Evolutionary conservation across 257 asterid genomes (phyloP).

Genomic region (Solanum phureja): DNA sequence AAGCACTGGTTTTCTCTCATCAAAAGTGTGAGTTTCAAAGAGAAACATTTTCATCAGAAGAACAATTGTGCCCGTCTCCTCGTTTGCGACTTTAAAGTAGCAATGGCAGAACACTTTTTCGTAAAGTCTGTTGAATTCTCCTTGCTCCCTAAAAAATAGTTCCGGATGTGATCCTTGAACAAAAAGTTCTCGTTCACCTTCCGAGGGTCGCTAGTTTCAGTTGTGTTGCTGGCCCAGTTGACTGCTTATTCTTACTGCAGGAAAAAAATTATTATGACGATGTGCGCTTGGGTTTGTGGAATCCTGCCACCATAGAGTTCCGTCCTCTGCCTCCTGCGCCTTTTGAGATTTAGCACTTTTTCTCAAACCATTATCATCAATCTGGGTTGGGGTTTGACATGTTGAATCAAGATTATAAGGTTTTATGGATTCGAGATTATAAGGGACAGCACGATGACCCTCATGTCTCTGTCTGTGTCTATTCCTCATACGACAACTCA

Average conservation of each 20-base stretch:
- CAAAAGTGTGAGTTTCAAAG: constrained; percentile 8
- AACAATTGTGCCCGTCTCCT: constrained; percentile 13
- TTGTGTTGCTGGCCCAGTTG: no score
- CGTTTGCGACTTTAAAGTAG: not conserved
- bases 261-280: no score
- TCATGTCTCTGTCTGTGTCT: not conserved
- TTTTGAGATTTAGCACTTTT: not conserved
- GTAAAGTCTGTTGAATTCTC: no score
- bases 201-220: no score
- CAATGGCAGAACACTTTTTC: no score
- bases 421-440: not conserved
- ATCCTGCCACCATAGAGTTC: no score
- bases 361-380: not conserved
- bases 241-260: no score
- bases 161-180: no score
- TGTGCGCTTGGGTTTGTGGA: no score
- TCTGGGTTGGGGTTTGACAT: not conserved
- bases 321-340: not conserved
- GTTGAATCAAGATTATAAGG: not conserved
- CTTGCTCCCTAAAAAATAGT: no score
- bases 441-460: no score
- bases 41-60: constrained; percentile 13
- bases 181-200: no score
- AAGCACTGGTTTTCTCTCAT: constrained; percentile 28
- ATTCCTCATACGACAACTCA: not conserved